These are phyloP conservation scores for Leccinum fuscescens DNA, from an alignment of 1,284 basidiomycete genomes.

Conservation along the genomic window DNA sequence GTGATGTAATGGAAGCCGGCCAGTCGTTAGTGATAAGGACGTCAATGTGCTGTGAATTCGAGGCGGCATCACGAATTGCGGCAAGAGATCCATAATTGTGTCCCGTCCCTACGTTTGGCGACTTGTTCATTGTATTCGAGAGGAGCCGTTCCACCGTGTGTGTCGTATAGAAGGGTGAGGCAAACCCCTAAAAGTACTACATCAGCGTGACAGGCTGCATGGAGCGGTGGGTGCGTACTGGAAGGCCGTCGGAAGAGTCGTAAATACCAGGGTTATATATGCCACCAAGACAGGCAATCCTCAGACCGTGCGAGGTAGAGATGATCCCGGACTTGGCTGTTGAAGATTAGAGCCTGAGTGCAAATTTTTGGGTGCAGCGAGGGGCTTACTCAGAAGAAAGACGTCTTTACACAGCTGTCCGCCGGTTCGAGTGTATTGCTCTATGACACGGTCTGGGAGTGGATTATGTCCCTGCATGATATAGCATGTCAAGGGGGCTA, in stretches of 20 bases:
- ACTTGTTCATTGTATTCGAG: slow-evolving; percentile 59
- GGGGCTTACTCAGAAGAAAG: slow-evolving; percentile 73
- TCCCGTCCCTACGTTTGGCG: slow-evolving; percentile 32
- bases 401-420: slow-evolving; percentile 82
- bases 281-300: slow-evolving; percentile 85
- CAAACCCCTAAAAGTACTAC: slow-evolving; percentile 51
- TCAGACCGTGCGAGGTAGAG: slow-evolving; percentile 80
- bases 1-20: slow-evolving; percentile 67
- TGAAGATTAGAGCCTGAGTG: background rate
- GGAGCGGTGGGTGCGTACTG: slow-evolving; percentile 42
- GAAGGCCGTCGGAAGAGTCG: slow-evolving; percentile 52
- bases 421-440: slow-evolving; percentile 70
- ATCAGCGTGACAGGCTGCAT: slow-evolving; percentile 2
- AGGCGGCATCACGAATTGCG: slow-evolving; percentile 57
- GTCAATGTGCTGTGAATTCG: slow-evolving; percentile 71
- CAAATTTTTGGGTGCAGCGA: slow-evolving; percentile 8
- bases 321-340: slow-evolving; percentile 82
- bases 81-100: slow-evolving; percentile 65
- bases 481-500: slow-evolving; percentile 89
- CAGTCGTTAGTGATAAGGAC: slow-evolving; percentile 81
- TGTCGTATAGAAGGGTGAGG: slow-evolving; percentile 68
- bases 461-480: slow-evolving; percentile 83
- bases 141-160: slow-evolving; percentile 72
- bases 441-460: slow-evolving; percentile 69
- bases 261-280: slow-evolving; percentile 66